Evolutionary conservation across 805 yeast species (phyloP), one percentile per base, ranked within the genome.

Genomic region (Lipomyces anomalus): DNA sequence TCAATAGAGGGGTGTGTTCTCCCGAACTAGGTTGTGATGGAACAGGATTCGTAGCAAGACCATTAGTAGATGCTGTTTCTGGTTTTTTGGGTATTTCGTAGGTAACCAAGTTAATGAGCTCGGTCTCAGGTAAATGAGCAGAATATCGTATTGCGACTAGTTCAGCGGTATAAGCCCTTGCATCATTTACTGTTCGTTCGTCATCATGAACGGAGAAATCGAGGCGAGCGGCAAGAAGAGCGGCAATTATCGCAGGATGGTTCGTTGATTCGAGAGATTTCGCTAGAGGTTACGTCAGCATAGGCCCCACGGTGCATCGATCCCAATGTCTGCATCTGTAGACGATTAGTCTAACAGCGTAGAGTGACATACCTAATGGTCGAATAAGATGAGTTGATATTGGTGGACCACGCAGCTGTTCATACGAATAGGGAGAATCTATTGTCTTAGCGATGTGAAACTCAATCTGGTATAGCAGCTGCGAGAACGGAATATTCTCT

Each of bases 101-200:
- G 11, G 53, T 46, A 29, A 43, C 47, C 33, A 35, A 40, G 21
- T 40, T 43, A 30, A 46, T 50, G 42, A 47, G 42, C 20, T 48
- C 55, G 6, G 41, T 41, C 44, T 49, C 49, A 6, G 59, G 49
- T n/a, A 61, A 33, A 44, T 55, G 50, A 21, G 51, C 50, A 16
- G 63, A 47, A 35, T 48, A 59, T n/a, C 59, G 50, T 21, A 47
- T 46, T 1, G 66, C 62, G 6, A 61, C 55, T 4, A 62, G 47
- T 38, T 61, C 66, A 5, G 61, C 60, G 1, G 64, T 58, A 30
- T n/a, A 48, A 2, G 63, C 60, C 13, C 65, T 42, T 3, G 65
- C 62, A 23, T 60, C 56, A 26, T 52, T 50, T 4, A 62, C 45
- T 11, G 61, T 61, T 3, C 54, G 48, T 17, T 55, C 59, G 22